Base-by-base conservation (phyloP, 768 basidiomycete species). In the Clathrus columnatus region DNA sequence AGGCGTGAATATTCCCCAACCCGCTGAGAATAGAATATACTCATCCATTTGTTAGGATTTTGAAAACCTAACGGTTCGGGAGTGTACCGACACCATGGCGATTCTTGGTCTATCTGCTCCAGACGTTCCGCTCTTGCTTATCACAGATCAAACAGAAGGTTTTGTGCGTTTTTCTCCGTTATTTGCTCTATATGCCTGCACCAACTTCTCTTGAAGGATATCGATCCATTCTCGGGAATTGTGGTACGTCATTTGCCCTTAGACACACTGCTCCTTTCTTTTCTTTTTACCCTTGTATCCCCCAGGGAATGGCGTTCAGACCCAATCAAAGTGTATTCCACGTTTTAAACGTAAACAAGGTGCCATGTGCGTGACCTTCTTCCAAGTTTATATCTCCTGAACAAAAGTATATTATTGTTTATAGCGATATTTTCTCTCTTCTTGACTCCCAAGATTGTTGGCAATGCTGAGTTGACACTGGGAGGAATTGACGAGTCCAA, bases 401-500 rank as follows among this genome's bases (percentile, higher is more conserved):
- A 20, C 18, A 20, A 23, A 6, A 2, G 14, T 21, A 21, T n/a
- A 17, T 20, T 18, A n/a, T 4, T 18, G 18, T 52, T 32, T 43
- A 27, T 61, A 78, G 76, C 75, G 5, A 11, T 36, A 63, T 80
- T 23, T 80, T 80, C 65, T 75, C 77, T 62, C 56, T 79, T 67
- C 62, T 57, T 81, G 51, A 80, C 78, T 11, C 78, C 76, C 2
- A 55, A 70, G 48, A 64, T 70, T 7, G 67, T 75, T 49, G 80
- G 79, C 7, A 66, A 74, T 54, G 78, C 79, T 7, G 78, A 82
- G 61, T 54, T 81, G 51, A 79, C 78, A 5, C 61, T 82, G 24
- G 79, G 79, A 28, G 80, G 80, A 4, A 74, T 74, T 23, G 79
- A 82, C 60, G 66, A 62, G 26, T 70, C 75, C 18, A 81, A 80